Conservation (phyloP, 2,329 filamentous ascomycete genomes). For the Ophiostoma tasmaniense region DNA sequence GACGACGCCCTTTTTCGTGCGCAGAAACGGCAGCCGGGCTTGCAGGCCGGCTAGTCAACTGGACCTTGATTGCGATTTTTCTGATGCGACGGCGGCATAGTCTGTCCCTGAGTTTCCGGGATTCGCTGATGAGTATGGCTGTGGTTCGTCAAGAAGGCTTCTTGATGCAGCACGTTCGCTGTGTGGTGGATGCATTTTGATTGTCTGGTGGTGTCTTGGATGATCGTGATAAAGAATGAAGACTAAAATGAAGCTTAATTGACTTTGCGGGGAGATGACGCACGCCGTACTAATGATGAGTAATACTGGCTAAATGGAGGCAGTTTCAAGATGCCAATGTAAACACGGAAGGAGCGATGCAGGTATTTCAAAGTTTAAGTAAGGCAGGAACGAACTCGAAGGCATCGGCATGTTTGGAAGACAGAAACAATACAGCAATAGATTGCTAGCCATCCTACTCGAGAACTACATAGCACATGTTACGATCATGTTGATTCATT, state of each 20-base stretch:
- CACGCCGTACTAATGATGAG: background rate
- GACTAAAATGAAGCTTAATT: background rate
- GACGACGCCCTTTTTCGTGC: slow-evolving; percentile 26
- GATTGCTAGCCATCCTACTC: background rate
- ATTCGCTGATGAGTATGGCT: background rate
- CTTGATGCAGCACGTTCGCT: background rate
- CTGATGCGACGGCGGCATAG: background rate
- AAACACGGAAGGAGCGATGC: slow-evolving; percentile 1
- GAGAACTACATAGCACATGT: background rate
- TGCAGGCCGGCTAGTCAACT: slow-evolving; percentile 26
- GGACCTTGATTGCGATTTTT: slow-evolving; percentile 4
- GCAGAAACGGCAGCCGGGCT: slow-evolving; percentile 26
- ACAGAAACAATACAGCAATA: background rate
- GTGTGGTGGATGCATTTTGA: background rate
- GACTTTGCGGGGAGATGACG: background rate
- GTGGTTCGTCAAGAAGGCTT: slow-evolving; percentile 3
- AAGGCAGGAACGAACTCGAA: background rate
- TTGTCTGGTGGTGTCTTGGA: background rate
- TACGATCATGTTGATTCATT: background rate
- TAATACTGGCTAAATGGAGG: background rate
- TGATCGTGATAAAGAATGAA: background rate
- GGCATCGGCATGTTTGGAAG: background rate
- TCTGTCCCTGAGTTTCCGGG: too few relatives aligned
- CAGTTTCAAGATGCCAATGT: background rate
- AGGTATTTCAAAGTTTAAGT: background rate